These are phyloP conservation scores for Plasmodium vinckei DNA, from an alignment of 169 alveolate species.

Conservation along the genomic window DNA sequence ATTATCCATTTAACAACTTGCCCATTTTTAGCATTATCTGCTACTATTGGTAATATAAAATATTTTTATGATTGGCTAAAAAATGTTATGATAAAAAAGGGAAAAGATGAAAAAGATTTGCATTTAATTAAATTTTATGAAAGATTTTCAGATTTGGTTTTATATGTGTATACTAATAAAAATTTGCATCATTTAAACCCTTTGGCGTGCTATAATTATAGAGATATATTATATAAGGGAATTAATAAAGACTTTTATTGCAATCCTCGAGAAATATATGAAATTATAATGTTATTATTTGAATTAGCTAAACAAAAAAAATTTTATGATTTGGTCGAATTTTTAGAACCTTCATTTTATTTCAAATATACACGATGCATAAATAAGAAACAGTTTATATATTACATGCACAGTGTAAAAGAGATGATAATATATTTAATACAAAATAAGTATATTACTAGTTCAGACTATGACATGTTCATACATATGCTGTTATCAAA, in stretches of 20 bases:
- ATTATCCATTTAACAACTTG: constrained; percentile 90
- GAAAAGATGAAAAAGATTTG: constrained; percentile 75
- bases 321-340: constrained; percentile 55
- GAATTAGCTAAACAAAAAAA: constrained; percentile 63
- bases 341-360: constrained; percentile 75
- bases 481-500: constrained; percentile 61
- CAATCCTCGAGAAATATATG: constrained; percentile 73
- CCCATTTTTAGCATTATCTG: constrained; percentile 94
- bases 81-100: constrained; percentile 74
- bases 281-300: constrained; percentile 57
- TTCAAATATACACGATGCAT: constrained; percentile 67
- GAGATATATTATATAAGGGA: constrained; percentile 75
- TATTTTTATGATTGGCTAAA: constrained; percentile 88
- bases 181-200: constrained; percentile 82
- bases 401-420: constrained; percentile 74
- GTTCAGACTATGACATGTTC: constrained; percentile 67
- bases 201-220: constrained; percentile 76
- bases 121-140: constrained; percentile 87
- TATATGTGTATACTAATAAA: constrained; percentile 80
- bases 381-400: constrained; percentile 69
- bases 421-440: constrained; percentile 69
- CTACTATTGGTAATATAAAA: constrained; percentile 92
- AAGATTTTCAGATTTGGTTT: constrained; percentile 87
- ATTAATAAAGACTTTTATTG: constrained; percentile 76
- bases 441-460: constrained; percentile 57